Evolutionary conservation across 805 yeast genomes (phyloP).

Genomic region (Monosporozyma unispora): DNA sequence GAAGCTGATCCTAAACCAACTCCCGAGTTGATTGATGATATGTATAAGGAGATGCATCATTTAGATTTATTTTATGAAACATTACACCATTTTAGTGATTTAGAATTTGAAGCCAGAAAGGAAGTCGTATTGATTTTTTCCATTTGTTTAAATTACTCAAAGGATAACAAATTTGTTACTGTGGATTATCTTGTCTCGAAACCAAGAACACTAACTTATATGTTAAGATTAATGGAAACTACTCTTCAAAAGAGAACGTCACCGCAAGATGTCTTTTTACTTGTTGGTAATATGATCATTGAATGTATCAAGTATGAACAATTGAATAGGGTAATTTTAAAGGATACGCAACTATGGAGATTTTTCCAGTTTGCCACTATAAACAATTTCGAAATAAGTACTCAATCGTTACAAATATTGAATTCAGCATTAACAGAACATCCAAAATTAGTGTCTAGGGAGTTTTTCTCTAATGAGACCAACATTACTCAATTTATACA

Average conservation of each 20-base stretch:
- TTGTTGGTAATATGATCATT: constrained; percentile 69
- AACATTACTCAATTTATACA: constrained; percentile 52
- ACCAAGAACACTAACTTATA: constrained; percentile 53
- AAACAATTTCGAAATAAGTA: constrained; percentile 79
- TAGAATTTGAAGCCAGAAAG: constrained; percentile 87
- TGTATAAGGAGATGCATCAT: constrained; percentile 72
- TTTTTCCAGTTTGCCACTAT: constrained; percentile 69
- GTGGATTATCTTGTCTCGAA: constrained; percentile 68
- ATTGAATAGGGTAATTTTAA: constrained; percentile 50
- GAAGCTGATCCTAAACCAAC: constrained; percentile 44
- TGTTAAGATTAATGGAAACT: constrained; percentile 66
- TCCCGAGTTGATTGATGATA: constrained; percentile 65
- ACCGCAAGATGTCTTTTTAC: constrained; percentile 52
- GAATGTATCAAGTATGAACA: constrained; percentile 78
- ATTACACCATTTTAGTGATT: constrained; percentile 46
- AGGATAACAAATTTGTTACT: constrained; percentile 72
- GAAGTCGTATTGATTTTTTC: constrained; percentile 68
- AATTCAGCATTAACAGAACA: constrained; percentile 62
- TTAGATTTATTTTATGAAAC: constrained; percentile 60
- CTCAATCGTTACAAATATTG: constrained; percentile 78
- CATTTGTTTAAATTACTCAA: constrained; percentile 67
- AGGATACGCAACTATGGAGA: constrained; percentile 65
- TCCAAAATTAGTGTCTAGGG: constrained; percentile 52
- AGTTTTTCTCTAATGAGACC: constrained; percentile 45
- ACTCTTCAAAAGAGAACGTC: constrained; percentile 26